Base-by-base conservation (phyloP, 2,329 filamentous ascomycete species). In the Chaetomiaceae sp. region DNA sequence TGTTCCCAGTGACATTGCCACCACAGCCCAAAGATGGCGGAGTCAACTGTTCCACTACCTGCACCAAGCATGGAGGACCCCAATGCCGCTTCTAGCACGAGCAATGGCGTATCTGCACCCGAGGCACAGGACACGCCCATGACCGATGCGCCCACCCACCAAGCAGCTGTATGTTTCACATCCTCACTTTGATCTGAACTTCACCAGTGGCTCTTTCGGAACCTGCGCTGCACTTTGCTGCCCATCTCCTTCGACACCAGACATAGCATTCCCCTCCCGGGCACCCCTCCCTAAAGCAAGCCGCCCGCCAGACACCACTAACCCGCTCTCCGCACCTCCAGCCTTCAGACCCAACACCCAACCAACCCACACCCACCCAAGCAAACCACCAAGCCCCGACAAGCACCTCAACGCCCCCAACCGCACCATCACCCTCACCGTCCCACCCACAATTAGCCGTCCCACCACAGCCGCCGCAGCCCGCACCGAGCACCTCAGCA, bases 141-240 rank as follows among this genome's bases (percentile, higher is more conserved):
- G 50, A 48, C 45, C 10, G 53, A 55, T 47, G 47, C 41, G n/a
- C 46, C 50, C 17, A 14, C 41, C n/a, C 14, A 6, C 27, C 34
- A 42, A 22, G 10, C 43, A 38, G 22, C 38, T 15, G 47, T 51
- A 41, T 17, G 47, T 48, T 19, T 6, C 12, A n/a, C 11, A 10
- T 34, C 14, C 14, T 17, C n/a, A n/a, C n/a, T n/a, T n/a, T n/a
- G n/a, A n/a, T 36, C 18, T 10, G 18, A 10, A 10, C 37, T 14
- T 36, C 12, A 6, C 15, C 7, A 24, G 5, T 24, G 22, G 22
- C 14, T 2, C 29, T n/a, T 7, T 3, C 10, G 11, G 12, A n/a
- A 7, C 12, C 14, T 32, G 7, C 12, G 7, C 7, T 32, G 10
- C 27, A 29, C 10, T 29, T 29, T 6, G 27, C 27, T 29, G 3